phyloP scores from a whole-genome alignment of 2,329 filamentous ascomycete genomes.

The Fusarium udum region DNA sequence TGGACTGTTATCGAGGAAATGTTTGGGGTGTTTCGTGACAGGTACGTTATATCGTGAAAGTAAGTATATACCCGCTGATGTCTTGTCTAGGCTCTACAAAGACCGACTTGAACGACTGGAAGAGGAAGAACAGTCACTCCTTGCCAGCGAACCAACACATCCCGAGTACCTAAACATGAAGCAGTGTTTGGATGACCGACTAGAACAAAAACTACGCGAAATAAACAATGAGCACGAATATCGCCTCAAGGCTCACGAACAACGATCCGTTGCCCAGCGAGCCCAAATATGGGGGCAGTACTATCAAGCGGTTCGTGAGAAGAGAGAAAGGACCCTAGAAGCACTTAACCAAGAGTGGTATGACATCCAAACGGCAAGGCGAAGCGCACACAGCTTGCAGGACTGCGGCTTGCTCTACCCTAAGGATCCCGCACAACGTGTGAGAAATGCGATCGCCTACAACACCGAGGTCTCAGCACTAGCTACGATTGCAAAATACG shows the following conservation, averaged over 20 bases:
- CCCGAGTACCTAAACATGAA: constrained; percentile 92
- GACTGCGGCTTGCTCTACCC: constrained; percentile 87
- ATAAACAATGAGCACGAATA: constrained; percentile 79
- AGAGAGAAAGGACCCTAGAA: constrained; percentile 81
- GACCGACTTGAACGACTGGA: constrained; percentile 87
- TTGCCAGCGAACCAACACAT: constrained; percentile 74
- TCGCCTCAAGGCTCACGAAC: constrained; percentile 76
- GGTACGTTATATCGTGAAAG: constrained; percentile 58
- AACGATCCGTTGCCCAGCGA: constrained; percentile 80
- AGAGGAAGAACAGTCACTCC: constrained; percentile 70
- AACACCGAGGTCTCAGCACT: constrained; percentile 94
- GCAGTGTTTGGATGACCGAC: constrained; percentile 82
- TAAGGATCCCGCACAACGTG: constrained; percentile 77
- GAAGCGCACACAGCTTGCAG: constrained; percentile 80
- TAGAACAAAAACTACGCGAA: constrained; percentile 80
- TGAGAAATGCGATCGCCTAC: constrained; percentile 88
- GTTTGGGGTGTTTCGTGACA: constrained; percentile 85
- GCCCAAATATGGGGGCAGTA: constrained; percentile 90
- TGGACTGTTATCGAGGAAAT: constrained; percentile 85
- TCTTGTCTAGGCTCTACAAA: constrained; percentile 75
- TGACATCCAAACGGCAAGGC: constrained; percentile 88
- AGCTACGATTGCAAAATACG: constrained; percentile 90
- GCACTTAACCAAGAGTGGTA: constrained; percentile 90
- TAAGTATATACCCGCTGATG: constrained; percentile 31
- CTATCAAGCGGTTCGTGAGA: constrained; percentile 85